Evolutionary conservation across 306 rosid species (phyloP).

Genomic region (Corylus americana): DNA sequence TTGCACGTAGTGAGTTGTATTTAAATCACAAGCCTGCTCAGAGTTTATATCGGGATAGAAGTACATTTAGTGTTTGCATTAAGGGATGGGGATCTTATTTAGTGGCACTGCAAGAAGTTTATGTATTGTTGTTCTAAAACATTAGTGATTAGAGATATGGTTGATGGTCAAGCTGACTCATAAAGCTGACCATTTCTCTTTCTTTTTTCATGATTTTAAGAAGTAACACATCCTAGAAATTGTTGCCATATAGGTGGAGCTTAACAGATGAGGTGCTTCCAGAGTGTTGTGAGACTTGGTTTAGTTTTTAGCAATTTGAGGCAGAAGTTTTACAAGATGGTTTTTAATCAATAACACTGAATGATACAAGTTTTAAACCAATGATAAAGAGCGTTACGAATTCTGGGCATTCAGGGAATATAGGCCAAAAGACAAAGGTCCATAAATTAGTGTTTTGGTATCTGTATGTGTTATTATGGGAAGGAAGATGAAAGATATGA

Average conservation of each 20-base stretch:
- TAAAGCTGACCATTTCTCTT: no score
- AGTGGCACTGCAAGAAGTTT: neutral
- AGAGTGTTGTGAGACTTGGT: neutral
- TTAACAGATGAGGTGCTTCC: neutral
- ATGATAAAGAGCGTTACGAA: no score
- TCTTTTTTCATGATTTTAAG: neutral
- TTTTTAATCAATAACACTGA: neutral
- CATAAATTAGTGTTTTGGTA: neutral
- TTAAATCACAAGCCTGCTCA: neutral
- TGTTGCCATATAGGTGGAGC: neutral
- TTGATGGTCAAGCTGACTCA: no score
- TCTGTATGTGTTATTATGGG: neutral
- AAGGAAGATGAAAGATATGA: neutral
- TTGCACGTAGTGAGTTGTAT: neutral
- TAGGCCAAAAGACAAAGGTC: neutral
- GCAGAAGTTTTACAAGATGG: neutral
- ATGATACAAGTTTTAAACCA: neutral
- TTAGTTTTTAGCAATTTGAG: neutral
- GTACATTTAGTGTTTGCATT: neutral
- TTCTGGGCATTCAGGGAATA: neutral
- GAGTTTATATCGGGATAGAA: neutral
- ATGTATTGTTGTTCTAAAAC: neutral
- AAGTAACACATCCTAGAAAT: neutral
- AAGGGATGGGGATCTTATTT: neutral
- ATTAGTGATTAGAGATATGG: neutral